Percentiles rank a stretch among this genome's conserved stretches.
phyloP scores from a whole-genome alignment of 2,329 filamentous ascomycete species.

The Drechslerella coelobrocha region DNA sequence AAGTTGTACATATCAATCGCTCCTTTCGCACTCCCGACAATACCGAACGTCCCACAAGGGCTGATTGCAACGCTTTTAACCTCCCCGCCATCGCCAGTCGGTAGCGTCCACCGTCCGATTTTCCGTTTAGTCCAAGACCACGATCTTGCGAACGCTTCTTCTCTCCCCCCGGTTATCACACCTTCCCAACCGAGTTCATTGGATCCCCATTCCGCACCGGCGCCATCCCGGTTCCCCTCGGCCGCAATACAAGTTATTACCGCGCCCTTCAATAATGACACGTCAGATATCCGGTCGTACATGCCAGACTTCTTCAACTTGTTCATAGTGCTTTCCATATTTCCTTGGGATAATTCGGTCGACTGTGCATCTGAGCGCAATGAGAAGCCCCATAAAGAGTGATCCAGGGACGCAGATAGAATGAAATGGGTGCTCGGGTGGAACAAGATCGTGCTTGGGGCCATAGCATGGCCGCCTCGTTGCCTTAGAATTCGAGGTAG shows the following conservation, averaged over 20 bases:
- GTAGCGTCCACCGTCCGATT: slow-evolving; percentile 90
- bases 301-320: slow-evolving; percentile 81
- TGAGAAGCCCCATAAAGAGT: slow-evolving; percentile 96
- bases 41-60: slow-evolving; percentile 88
- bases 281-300: slow-evolving; percentile 67
- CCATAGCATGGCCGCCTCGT: slow-evolving; percentile 85
- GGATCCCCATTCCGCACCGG: slow-evolving; percentile 69
- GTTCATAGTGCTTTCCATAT: slow-evolving; percentile 60
- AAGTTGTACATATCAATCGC: slow-evolving; percentile 95
- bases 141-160: slow-evolving; percentile 83
- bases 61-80: slow-evolving; percentile 88
- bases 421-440: slow-evolving; percentile 73
- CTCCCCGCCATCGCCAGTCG: slow-evolving; percentile 80
- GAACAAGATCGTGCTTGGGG: slow-evolving; percentile 82
- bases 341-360: slow-evolving; percentile 86
- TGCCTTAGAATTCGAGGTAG: slow-evolving; percentile 84
- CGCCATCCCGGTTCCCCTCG: slow-evolving; percentile 91
- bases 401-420: slow-evolving; percentile 84
- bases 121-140: slow-evolving; percentile 90
- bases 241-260: slow-evolving; percentile 91
- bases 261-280: slow-evolving; percentile 75
- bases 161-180: slow-evolving; percentile 87
- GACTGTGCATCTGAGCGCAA: slow-evolving; percentile 92
- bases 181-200: slow-evolving; percentile 85
- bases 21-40: slow-evolving; percentile 83